Evolutionary conservation across 1,284 basidiomycete genomes (phyloP).

Genomic region (Sanghuangporus sanghuang): DNA sequence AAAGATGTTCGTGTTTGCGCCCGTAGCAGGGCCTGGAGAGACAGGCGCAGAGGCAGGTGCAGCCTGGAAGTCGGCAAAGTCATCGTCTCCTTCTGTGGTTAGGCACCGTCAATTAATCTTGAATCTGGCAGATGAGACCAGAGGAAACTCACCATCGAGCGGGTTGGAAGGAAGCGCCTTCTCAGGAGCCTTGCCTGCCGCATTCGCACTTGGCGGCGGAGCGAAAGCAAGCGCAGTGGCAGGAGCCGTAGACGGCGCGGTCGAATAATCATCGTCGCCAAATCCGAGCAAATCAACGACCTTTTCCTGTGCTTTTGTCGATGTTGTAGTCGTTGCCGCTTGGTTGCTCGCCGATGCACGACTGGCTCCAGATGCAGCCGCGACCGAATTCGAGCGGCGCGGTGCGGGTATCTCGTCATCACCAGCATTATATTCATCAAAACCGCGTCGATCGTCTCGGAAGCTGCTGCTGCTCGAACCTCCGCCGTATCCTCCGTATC

Average conservation of each 20-base stretch:
- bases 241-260: slow-evolving; percentile 17
- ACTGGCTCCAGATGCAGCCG: slow-evolving; percentile 8
- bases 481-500: slow-evolving; percentile 38
- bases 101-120: background rate
- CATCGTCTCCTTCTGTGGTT: slow-evolving; percentile 51
- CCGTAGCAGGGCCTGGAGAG: slow-evolving; percentile 45
- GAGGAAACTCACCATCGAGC: slow-evolving; percentile 40
- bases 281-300: slow-evolving; percentile 49
- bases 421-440: slow-evolving; percentile 96
- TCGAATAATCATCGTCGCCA: slow-evolving; percentile 49
- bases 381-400: slow-evolving; percentile 36
- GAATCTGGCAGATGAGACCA: background rate
- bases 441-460: slow-evolving; percentile 58
- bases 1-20: slow-evolving; percentile 24
- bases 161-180: slow-evolving; percentile 48
- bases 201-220: slow-evolving; percentile 26
- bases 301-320: slow-evolving; percentile 34
- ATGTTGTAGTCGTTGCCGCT: slow-evolving; percentile 41
- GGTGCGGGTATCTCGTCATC: slow-evolving; percentile 74
- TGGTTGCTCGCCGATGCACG: slow-evolving; percentile 20
- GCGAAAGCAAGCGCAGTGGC: slow-evolving; percentile 1
- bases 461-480: slow-evolving; percentile 47
- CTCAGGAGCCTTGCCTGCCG: slow-evolving; percentile 37
- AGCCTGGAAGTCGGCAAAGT: slow-evolving; percentile 89
- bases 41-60: slow-evolving; percentile 48